These are phyloP conservation scores for Erigeron canadensis DNA, from an alignment of 129 eudicot genomes.

Conservation along the genomic window DNA sequence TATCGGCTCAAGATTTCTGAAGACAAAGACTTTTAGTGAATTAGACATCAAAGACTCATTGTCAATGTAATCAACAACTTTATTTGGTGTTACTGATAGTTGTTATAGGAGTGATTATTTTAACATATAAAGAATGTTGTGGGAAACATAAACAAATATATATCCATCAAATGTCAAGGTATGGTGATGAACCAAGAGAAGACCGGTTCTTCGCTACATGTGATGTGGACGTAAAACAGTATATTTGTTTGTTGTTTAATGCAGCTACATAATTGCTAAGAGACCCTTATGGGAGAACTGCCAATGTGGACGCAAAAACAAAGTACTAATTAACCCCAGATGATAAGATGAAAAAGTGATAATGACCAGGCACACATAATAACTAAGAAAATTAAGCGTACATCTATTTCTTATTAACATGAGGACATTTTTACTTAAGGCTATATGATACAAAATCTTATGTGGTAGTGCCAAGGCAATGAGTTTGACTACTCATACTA, in stretches of 20 bases:
- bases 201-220: slow-evolving; percentile 28
- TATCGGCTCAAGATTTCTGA: slow-evolving; percentile 23
- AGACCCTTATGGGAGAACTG: neutral
- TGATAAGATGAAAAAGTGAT: slow-evolving; percentile 1
- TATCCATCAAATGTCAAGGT: slow-evolving; percentile 33
- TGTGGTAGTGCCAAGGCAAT: too few species aligned
- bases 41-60: slow-evolving; percentile 13
- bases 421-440: neutral
- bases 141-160: slow-evolving; percentile 10
- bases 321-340: neutral
- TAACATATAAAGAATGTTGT: slow-evolving; percentile 30
- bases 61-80: slow-evolving; percentile 31
- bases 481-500: too few species aligned
- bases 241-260: slow-evolving; percentile 12
- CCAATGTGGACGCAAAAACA: neutral
- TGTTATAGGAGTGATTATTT: neutral
- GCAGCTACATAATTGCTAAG: slow-evolving; percentile 11
- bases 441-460: too few species aligned
- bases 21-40: slow-evolving; percentile 33
- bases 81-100: slow-evolving; percentile 20
- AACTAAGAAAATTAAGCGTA: neutral
- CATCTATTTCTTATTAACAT: neutral
- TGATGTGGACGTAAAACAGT: slow-evolving; percentile 38
- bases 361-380: slow-evolving; percentile 3
- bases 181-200: slow-evolving; percentile 19